Evolutionary conservation across 192 early-diverging fungal species (phyloP).

Genomic region (Phlyctochytrium planicorne): DNA sequence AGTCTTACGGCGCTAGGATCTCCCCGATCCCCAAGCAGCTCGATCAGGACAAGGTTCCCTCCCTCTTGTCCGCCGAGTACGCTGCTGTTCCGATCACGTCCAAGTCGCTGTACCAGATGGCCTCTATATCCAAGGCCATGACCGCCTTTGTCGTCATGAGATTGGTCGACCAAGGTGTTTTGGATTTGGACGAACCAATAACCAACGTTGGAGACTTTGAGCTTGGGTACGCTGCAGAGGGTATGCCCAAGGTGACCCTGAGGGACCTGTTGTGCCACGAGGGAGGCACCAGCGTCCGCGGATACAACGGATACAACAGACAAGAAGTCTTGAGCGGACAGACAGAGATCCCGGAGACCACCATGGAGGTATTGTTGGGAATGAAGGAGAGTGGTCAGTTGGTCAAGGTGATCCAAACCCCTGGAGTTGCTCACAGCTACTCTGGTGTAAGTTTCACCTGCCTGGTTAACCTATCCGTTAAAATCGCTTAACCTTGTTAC

Average conservation of each 20-base stretch:
- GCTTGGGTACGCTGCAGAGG: neutral
- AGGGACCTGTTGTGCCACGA: constrained; percentile 30
- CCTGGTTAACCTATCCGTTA: neutral
- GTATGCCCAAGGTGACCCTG: constrained; percentile 17
- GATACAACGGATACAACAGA: constrained; percentile 31
- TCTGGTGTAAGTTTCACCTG: neutral
- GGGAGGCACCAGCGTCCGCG: constrained; percentile 25
- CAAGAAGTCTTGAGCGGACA: constrained; percentile 2
- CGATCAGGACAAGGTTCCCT: neutral
- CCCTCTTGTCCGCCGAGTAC: neutral
- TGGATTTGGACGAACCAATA: constrained; percentile 32
- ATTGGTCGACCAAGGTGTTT: constrained; percentile 30
- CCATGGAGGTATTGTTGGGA: no score
- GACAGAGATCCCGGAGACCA: constrained; percentile 10
- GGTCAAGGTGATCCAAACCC: neutral
- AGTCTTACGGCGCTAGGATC: neutral
- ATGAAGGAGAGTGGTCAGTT: no score
- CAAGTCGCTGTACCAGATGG: constrained; percentile 32
- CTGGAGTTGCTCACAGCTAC: neutral
- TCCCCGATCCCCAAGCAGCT: neutral
- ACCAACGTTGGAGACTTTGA: neutral
- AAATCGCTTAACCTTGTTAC: neutral
- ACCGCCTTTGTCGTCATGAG: constrained; percentile 28
- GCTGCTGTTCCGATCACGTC: neutral
- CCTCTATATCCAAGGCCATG: constrained; percentile 36